Evolutionary conservation across 2,329 filamentous ascomycete species (phyloP).

Genomic region (Torrubiella hemipterigena): DNA sequence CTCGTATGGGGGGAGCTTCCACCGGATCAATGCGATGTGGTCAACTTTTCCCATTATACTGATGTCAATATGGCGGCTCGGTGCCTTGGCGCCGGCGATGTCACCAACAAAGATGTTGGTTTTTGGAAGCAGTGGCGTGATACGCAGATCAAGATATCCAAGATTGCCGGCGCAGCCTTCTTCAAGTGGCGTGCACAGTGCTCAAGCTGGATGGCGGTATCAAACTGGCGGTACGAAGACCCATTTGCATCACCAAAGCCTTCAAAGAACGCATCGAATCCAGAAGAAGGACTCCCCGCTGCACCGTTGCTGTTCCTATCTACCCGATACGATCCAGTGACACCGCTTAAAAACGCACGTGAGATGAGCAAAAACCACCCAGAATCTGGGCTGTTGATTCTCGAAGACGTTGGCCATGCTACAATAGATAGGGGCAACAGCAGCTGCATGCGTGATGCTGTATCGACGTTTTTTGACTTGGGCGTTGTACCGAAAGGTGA

Average conservation of each 20-base stretch:
- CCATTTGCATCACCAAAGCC: background rate
- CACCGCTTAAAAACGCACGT: background rate
- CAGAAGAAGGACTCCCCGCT: background rate
- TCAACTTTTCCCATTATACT: background rate
- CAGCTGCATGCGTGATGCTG: no score
- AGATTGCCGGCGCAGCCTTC: background rate
- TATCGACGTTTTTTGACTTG: no score
- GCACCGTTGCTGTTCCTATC: slow-evolving; percentile 1
- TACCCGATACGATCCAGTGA: background rate
- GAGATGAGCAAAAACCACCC: background rate
- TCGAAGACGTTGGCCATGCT: background rate
- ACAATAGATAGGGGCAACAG: no score
- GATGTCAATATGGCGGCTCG: background rate
- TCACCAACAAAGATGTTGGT: background rate
- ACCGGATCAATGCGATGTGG: background rate
- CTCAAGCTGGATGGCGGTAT: background rate
- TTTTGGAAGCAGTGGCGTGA: background rate
- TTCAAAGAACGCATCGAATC: background rate
- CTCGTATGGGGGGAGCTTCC: no score
- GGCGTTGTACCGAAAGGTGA: no score
- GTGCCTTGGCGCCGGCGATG: background rate
- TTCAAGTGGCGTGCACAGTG: background rate
- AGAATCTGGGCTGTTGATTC: background rate
- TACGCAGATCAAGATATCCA: background rate
- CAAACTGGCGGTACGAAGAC: background rate